These are phyloP conservation scores for Perkinsus olseni DNA, from an alignment of 169 alveolate genomes.

Conservation along the genomic window DNA sequence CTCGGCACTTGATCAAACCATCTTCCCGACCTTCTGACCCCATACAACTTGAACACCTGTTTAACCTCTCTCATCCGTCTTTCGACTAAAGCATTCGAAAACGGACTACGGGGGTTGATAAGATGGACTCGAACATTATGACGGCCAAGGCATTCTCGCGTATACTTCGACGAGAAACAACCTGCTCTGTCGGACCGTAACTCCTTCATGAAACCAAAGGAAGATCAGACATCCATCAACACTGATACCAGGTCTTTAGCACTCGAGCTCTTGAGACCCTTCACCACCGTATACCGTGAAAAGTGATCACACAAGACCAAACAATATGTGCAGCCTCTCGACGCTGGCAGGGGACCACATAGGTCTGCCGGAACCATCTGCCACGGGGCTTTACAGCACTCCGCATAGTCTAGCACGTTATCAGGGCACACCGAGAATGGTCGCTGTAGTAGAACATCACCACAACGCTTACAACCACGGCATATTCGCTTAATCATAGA, in stretches of 20 bases:
- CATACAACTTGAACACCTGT: too few relatives aligned
- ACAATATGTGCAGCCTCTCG: neutral
- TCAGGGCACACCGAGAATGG: neutral
- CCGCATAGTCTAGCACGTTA: neutral
- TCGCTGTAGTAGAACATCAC: neutral
- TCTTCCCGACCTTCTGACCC: too few relatives aligned
- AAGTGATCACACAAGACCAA: neutral
- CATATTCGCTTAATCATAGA: neutral
- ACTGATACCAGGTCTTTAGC: neutral
- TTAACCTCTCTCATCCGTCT: too few relatives aligned
- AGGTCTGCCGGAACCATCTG: neutral
- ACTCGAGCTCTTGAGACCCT: neutral
- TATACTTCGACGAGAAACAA: too few relatives aligned
- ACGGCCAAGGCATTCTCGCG: too few relatives aligned
- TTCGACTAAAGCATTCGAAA: too few relatives aligned
- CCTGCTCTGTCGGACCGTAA: too few relatives aligned
- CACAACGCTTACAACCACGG: neutral
- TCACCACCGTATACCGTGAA: neutral
- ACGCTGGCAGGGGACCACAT: neutral
- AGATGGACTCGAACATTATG: too few relatives aligned
- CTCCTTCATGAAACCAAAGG: too few relatives aligned
- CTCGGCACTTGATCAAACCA: too few relatives aligned
- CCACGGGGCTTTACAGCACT: neutral
- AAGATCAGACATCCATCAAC: neutral
- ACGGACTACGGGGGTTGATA: too few relatives aligned